Base-by-base conservation (phyloP, 305 asterid species). In the Ajuga reptans region DNA sequence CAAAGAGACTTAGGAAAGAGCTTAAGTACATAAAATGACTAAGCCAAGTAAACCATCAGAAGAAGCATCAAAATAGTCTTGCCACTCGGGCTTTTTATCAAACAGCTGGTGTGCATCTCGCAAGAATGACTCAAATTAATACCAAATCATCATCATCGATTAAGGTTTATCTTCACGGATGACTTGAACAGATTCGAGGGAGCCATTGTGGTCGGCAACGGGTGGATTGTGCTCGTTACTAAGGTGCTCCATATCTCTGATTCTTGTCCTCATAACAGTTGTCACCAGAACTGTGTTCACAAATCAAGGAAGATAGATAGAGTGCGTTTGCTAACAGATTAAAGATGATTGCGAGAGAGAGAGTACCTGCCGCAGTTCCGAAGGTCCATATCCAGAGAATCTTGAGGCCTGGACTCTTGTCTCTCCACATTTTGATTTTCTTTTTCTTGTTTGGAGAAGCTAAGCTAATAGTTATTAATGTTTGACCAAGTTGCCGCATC, bases 341-440 rank as follows among this genome's bases (percentile, higher is more conserved):
- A 39, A n/a, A 57, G n/a, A 47, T 37, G 33, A 51, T n/a, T 7
- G 43, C 1, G 51, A 39, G 17, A 7, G 36, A 45, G 27, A 15
- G 52, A 11, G 54, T 79, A 90, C 97, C 81, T 21, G 92, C 97
- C 18, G 97, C 96, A 59, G 97, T 88, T 63, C 97, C 97, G 73
- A 88, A 73, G 61, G 96, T 87, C 97, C 96, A 88, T 59, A 88
- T 17, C 96, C 96, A 88, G 5, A 88, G 92, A 84, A 88, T 90
- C 92, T 90, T 88, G 39, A 88, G 84, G 12, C 95, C 97, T 1
- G 95, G 88, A 45, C 95, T 84, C 81, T 79, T 90, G 77, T 88
- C 90, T 77, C 68, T 84, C 94, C 93, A 80, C 97, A 88, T 83
- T 34, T 78, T 21, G 27, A 21, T 21, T 2, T 21, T 21, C 27